These are phyloP conservation scores for Pseudocercospora eumusae DNA, from an alignment of 2,329 filamentous ascomycete species.

Conservation along the genomic window DNA sequence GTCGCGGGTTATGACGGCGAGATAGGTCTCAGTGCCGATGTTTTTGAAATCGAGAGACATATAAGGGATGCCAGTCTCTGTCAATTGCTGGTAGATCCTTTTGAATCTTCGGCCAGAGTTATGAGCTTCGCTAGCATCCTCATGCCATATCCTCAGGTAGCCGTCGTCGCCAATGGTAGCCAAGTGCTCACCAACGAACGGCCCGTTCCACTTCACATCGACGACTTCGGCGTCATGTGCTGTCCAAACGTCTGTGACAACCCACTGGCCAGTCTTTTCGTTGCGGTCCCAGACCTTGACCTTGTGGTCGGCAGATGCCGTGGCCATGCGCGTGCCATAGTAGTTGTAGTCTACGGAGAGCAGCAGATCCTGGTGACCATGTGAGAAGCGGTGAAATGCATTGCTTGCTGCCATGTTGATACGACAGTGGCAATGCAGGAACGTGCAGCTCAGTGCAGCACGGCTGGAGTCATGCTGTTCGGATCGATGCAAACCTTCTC, in stretches of 20 bases:
- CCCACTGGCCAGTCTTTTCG: constrained; percentile 72
- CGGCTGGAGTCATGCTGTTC: constrained; percentile 9
- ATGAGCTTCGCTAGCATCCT: constrained; percentile 77
- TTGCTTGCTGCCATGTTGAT: constrained; percentile 31
- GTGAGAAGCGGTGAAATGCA: constrained; percentile 61
- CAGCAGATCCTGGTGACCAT: constrained; percentile 77
- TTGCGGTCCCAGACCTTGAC: constrained; percentile 89
- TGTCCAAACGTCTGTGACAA: constrained; percentile 80
- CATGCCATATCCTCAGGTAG: constrained; percentile 87
- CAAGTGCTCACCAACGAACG: constrained; percentile 83
- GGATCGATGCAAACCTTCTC: constrained; percentile 8
- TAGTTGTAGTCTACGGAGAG: constrained; percentile 86
- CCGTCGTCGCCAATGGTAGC: constrained; percentile 88
- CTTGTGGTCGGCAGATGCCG: constrained; percentile 87
- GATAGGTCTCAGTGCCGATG: constrained; percentile 78
- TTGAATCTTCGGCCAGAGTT: constrained; percentile 78
- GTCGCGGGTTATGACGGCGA: constrained; percentile 81
- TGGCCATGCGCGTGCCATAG: constrained; percentile 88
- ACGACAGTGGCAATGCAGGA: constrained; percentile 10
- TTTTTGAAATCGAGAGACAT: constrained; percentile 84
- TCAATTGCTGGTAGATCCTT: constrained; percentile 61
- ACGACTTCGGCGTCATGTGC: constrained; percentile 89
- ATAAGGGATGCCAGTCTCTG: constrained; percentile 69
- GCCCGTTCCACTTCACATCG: constrained; percentile 91
- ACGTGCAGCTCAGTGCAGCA: constrained; percentile 13